These are phyloP conservation scores for Breynia disticha DNA, from an alignment of 441 rosid species.

Conservation along the genomic window DNA sequence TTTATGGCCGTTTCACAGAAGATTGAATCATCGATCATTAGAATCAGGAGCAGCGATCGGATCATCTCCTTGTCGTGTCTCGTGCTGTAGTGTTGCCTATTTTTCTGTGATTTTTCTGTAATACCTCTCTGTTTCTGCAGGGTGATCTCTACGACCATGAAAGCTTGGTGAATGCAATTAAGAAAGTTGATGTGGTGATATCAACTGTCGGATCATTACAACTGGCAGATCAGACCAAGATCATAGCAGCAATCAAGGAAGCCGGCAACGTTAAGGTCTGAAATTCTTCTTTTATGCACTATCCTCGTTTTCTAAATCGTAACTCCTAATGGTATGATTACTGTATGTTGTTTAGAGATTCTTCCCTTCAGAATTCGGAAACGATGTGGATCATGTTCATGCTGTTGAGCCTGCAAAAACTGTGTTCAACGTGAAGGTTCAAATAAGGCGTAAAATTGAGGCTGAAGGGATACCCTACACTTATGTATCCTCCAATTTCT, in stretches of 20 bases:
- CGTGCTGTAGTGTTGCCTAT: too few relatives aligned
- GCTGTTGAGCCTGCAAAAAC: slow-evolving; percentile 37
- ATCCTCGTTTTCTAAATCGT: too few relatives aligned
- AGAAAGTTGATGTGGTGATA: slow-evolving; percentile 43
- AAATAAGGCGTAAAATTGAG: slow-evolving; percentile 28
- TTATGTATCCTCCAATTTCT: slow-evolving; percentile 36
- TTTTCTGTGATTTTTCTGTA: too few relatives aligned
- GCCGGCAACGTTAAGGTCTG: slow-evolving; percentile 36
- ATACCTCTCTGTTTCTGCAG: too few relatives aligned
- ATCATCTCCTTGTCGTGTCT: too few relatives aligned
- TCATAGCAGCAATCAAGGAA: slow-evolving; percentile 41
- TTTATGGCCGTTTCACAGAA: too few relatives aligned
- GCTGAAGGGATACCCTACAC: slow-evolving; percentile 39
- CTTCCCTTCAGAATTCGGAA: slow-evolving; percentile 43
- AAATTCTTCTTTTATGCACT: too few relatives aligned
- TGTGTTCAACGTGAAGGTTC: slow-evolving; percentile 15
- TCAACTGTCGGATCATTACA: slow-evolving; percentile 23
- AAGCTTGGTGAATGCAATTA: slow-evolving; percentile 31
- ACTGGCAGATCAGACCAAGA: slow-evolving; percentile 32
- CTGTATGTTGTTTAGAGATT: slow-evolving; percentile 21
- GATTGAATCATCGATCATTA: too few relatives aligned
- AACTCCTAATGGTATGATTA: neutral
- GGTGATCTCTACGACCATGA: slow-evolving; percentile 35
- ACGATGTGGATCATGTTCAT: slow-evolving; percentile 30
- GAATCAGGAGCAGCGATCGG: too few relatives aligned